Evolutionary conservation across 2,329 filamentous ascomycete species (phyloP), one percentile per base, ranked within the genome.

Genomic region (Cladosporium halotolerans): DNA sequence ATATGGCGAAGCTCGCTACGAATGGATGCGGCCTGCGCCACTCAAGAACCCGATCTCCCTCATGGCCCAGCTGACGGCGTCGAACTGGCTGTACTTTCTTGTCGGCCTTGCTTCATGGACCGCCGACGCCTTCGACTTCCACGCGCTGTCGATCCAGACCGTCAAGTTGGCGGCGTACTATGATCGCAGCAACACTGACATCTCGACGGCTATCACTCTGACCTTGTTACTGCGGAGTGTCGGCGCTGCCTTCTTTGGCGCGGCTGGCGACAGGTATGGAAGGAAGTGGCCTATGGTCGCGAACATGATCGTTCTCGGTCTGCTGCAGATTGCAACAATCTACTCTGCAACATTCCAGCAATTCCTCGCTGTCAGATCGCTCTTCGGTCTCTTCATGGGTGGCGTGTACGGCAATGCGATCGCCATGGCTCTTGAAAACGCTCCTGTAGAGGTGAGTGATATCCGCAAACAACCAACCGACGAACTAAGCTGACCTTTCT

Each of bases 91-190:
- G 13, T 90, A 88, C 73, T 76, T 92, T 72, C 58, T 86, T 39
- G 84, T 89, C 9, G 88, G 86, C 3, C 83, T 91, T 65, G 70
- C 79, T 33, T 84, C 86, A 13, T 92, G 88, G 88, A 86, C 82
- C 1, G 87, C 86, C 53, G 88, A 92, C 67, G 87, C 88, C 3
- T 92, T 91, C 67, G 88, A 90, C 69, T 92, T 91, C 66, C 86
- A 90, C 70, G 85, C 88, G 23, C 76, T 92, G 8, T 87, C 84
- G 4, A 88, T 92, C 58, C 87, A 90, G 68, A 88, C 86, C 3
- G 79, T 79, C 60, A 89, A 89, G 71, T 74, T 91, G 19, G 79
- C 80, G 4, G 69, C 75, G 2, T 81, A 80, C 60, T 85, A 82
- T 61, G 60, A 74, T 14, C 74, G 73, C 47, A 81, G 80, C 57